Conservation (phyloP, 768 basidiomycete genomes). For the Flagelloscypha sp. region DNA sequence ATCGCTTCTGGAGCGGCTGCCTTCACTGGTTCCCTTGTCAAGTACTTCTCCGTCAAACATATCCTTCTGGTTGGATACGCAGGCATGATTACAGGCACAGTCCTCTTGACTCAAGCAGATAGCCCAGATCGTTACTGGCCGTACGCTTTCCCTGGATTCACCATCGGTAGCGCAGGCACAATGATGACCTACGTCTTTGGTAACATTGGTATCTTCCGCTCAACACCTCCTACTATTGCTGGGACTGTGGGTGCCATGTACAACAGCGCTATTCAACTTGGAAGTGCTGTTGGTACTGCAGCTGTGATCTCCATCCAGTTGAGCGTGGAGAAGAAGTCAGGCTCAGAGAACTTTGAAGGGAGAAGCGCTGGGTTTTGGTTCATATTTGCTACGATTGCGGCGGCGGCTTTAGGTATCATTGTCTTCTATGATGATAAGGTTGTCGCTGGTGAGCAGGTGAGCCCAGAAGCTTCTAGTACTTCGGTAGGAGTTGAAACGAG, state of each 20-base stretch:
- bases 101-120: constrained; percentile 34
- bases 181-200: constrained; percentile 38
- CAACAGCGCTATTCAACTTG: constrained; percentile 45
- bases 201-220: constrained; percentile 44
- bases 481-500: no score
- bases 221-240: constrained; percentile 36
- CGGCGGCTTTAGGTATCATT: no score
- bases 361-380: constrained; percentile 41
- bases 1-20: constrained; percentile 17
- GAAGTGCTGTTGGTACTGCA: constrained; percentile 43
- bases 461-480: no score
- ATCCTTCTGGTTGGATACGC: constrained; percentile 34
- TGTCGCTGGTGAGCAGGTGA: no score
- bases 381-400: no score
- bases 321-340: no score
- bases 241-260: constrained; percentile 42
- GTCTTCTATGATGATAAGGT: no score
- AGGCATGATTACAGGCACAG: constrained; percentile 28
- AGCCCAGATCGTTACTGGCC: constrained; percentile 35
- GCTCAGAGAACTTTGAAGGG: constrained; percentile 25
- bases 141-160: constrained; percentile 41
- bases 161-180: constrained; percentile 37
- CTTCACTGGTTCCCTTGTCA: constrained; percentile 28
- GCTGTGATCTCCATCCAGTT: constrained; percentile 41
- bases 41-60: constrained; percentile 31